Evolutionary conservation across 352 stramenopile genomes (phyloP).

Genomic region (Phytophthora pistaciae): DNA sequence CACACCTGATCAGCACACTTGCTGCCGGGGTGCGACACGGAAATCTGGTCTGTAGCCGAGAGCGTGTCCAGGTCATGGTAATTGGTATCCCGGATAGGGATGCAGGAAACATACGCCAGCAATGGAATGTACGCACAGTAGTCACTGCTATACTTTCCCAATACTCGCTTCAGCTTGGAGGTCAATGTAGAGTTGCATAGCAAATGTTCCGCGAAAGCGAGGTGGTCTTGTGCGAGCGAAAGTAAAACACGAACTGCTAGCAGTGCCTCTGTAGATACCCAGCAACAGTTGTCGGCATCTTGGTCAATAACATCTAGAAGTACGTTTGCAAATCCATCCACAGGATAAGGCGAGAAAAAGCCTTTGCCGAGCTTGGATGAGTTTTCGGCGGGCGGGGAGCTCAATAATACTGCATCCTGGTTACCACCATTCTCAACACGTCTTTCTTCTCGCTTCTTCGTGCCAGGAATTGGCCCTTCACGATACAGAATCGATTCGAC

Average conservation of each 20-base stretch:
- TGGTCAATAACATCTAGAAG: conserved; percentile 68
- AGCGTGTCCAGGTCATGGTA: conserved; percentile 55
- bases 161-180: conserved; percentile 53
- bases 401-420: conserved; percentile 18
- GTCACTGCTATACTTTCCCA: conserved; percentile 56
- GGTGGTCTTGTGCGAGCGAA: conserved; percentile 59
- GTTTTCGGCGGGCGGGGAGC: conserved; percentile 18
- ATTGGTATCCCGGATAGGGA: conserved; percentile 63
- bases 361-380: conserved; percentile 13
- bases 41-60: conserved; percentile 10
- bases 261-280: conserved; percentile 49
- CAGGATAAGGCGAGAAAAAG: conserved; percentile 10
- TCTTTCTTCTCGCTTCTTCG: conserved; percentile 53
- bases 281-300: conserved; percentile 28
- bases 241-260: conserved; percentile 64
- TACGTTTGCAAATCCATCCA: conserved; percentile 51
- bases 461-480: background rate
- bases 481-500: conserved; percentile 55
- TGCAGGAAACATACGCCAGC: conserved; percentile 69
- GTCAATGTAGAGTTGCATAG: conserved; percentile 39
- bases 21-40: conserved; percentile 26
- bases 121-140: conserved; percentile 66
- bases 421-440: conserved; percentile 24
- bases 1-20: conserved; percentile 64
- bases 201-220: conserved; percentile 58